These are phyloP conservation scores for Hemisphaericaspora xylanilytica DNA, from an alignment of 1,139 yeast genomes.

Conservation along the genomic window DNA sequence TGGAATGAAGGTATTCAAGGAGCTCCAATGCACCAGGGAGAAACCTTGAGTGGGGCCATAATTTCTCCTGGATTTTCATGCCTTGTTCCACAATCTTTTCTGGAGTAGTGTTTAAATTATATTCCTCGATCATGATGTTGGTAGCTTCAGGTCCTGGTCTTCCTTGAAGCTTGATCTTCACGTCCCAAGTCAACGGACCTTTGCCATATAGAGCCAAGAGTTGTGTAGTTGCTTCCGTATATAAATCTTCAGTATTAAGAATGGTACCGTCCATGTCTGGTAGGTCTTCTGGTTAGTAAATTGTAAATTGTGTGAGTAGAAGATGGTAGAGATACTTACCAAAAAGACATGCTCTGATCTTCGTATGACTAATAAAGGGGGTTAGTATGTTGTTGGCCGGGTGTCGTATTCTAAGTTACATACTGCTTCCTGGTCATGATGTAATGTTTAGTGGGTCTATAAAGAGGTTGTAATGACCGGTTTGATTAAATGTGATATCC, in stretches of 20 bases:
- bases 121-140: conserved; percentile 62
- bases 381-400: conserved; percentile 4
- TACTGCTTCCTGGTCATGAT: conserved; percentile 6
- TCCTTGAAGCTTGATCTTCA: conserved; percentile 84
- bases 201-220: conserved; percentile 66
- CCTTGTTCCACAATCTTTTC: conserved; percentile 57
- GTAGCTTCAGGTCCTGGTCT: conserved; percentile 74
- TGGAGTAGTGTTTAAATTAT: conserved; percentile 63
- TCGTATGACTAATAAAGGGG: conserved; percentile 8
- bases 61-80: conserved; percentile 50
- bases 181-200: conserved; percentile 85
- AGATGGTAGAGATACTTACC: conserved; percentile 39
- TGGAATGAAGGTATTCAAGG: conserved; percentile 45
- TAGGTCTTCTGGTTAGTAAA: conserved; percentile 14
- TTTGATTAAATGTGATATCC: too few species aligned
- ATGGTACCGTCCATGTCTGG: conserved; percentile 92
- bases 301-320: background rate
- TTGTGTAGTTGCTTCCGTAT: conserved; percentile 72
- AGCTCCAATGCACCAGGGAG: conserved; percentile 85
- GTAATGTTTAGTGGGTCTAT: too few species aligned
- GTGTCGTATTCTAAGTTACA: background rate
- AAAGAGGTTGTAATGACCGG: too few species aligned
- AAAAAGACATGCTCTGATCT: conserved; percentile 80
- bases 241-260: conserved; percentile 86
- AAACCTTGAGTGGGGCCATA: conserved; percentile 65